Base-by-base conservation (phyloP, 768 basidiomycete genomes). In the Cyathus striatus region DNA sequence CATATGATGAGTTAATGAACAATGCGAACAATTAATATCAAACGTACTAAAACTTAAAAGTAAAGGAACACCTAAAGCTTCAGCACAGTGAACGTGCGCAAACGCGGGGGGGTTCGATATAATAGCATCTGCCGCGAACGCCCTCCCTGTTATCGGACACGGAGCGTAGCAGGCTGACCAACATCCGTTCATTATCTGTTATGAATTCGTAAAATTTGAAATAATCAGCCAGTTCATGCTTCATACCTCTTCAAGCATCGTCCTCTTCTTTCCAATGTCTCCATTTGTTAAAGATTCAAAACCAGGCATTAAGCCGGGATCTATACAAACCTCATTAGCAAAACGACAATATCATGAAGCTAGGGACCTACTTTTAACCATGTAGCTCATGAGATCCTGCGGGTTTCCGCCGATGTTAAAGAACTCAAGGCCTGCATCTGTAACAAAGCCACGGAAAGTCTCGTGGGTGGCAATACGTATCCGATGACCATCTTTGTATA, bases 21-120 rank as follows among this genome's bases (percentile, higher is more conserved):
- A n/a, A n/a, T n/a, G n/a, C n/a, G n/a, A n/a, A n/a, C n/a, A n/a
- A n/a, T n/a, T n/a, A n/a, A n/a, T n/a, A n/a, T n/a, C n/a, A 38
- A 21, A 65, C 75, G 46, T 43, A 81, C 78, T 81, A 55, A 83
- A 81, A 38, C 70, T 74, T 49, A 81, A 55, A 30, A 75, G 62
- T 6, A 81, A 56, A 2, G 78, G 79, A 20, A 81, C 65, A 1
- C 80, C 80, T 3, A 82, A 56, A 6, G 79, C 79, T 52, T 84
- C 80, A 2, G 81, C 81, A 40, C 80, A 76, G 46, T 83, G 81
- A 3, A 81, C 58, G 59, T 83, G 80, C 1, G 76, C 81, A 47
- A 84, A 84, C 4, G 77, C 68, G 0, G 82, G 82, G 14, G 82
- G 82, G 54, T 84, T 84, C 23, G 75, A 75, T 37, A 84, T 81